Percentiles rank a stretch among this genome's conserved stretches.
phyloP scores from a whole-genome alignment of 2,329 filamentous ascomycete species.

The Phyllosticta citribraziliensis region DNA sequence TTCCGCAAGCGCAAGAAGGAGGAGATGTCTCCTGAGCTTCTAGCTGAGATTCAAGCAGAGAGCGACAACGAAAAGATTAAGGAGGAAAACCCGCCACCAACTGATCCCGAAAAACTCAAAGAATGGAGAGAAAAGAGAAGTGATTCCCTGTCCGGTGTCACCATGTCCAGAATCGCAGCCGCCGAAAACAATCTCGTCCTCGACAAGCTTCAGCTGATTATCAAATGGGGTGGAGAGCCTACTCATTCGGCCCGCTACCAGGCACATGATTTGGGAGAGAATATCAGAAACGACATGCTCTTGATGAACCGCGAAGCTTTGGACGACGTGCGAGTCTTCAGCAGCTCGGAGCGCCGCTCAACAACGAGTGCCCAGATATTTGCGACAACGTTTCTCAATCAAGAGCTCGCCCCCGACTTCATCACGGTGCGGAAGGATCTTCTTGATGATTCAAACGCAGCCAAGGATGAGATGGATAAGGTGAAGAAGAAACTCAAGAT shows the following conservation, averaged over 20 bases:
- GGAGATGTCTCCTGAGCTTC: slow-evolving; percentile 31
- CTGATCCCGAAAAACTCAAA: slow-evolving; percentile 14
- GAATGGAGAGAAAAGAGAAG: slow-evolving; percentile 37
- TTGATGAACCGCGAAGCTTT: slow-evolving; percentile 87
- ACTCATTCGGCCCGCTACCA: slow-evolving; percentile 97
- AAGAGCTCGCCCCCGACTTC: slow-evolving; percentile 73
- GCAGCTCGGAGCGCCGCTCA: slow-evolving; percentile 87
- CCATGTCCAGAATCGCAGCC: slow-evolving; percentile 87
- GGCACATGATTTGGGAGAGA: slow-evolving; percentile 86
- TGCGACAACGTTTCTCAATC: slow-evolving; percentile 76
- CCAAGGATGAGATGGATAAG: slow-evolving; percentile 98
- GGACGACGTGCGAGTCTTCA: slow-evolving; percentile 89
- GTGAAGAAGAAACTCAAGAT: slow-evolving; percentile 99
- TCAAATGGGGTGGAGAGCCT: slow-evolving; percentile 98
- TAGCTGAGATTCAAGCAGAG: slow-evolving; percentile 15
- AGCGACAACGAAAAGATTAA: slow-evolving; percentile 16
- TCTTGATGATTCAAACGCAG: slow-evolving; percentile 92
- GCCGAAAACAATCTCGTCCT: slow-evolving; percentile 86
- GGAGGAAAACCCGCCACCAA: slow-evolving; percentile 2
- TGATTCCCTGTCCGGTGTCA: slow-evolving; percentile 81
- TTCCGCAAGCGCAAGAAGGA: slow-evolving; percentile 79
- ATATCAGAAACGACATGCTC: slow-evolving; percentile 89
- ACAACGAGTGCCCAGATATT: slow-evolving; percentile 96
- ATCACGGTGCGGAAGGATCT: slow-evolving; percentile 91
- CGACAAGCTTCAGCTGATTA: slow-evolving; percentile 93